Evolutionary conservation across 306 rosid species (phyloP).

Genomic region (cucumber (Cucumis sativus)): Cucumber_9930_V3 NC_026655.2:2826001-2826500

Average conservation of each 20-base stretch:
- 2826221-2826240: background rate
- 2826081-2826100: background rate
- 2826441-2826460: background rate
- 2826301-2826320: background rate
- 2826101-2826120: background rate
- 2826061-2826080: background rate
- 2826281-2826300: background rate
- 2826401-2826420: background rate
- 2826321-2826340: background rate
- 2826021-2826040: background rate
- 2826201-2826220: background rate
- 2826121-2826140: background rate
- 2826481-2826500: background rate
- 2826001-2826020: background rate
- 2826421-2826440: background rate
- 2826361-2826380: background rate
- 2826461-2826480: background rate
- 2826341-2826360: background rate
- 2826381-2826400: background rate
- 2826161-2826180: background rate
- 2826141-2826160: background rate
- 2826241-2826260: background rate
- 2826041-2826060: background rate
- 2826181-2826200: background rate
- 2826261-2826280: background rate